These are phyloP conservation scores for Populus deltoides DNA, from an alignment of 345 rosid genomes.

Conservation along the genomic window DNA sequence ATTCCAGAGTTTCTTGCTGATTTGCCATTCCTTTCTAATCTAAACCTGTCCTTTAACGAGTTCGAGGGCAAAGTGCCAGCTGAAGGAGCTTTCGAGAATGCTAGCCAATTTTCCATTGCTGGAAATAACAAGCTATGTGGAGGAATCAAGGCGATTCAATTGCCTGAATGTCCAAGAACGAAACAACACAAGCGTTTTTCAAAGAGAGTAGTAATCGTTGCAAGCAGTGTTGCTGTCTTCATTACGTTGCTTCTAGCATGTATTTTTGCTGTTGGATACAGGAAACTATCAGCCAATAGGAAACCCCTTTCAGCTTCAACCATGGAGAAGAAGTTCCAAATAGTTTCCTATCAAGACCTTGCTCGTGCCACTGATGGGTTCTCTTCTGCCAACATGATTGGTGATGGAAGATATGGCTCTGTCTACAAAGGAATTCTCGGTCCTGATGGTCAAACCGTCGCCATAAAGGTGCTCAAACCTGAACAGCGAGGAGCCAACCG, in stretches of 20 bases:
- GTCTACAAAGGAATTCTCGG: conserved; percentile 11
- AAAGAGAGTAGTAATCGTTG: too few relatives aligned
- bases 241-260: not conserved
- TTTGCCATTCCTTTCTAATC: not conserved
- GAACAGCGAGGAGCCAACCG: conserved; percentile 6
- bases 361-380: conserved; percentile 3
- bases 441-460: not conserved
- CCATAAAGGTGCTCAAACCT: conserved; percentile 19
- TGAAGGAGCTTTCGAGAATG: too few relatives aligned
- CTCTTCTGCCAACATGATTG: conserved; percentile 7
- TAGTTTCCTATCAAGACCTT: conserved; percentile 14
- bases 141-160: not conserved
- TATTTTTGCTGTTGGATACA: too few relatives aligned
- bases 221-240: too few relatives aligned
- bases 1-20: not conserved
- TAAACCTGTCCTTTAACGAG: conserved; percentile 8
- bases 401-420: conserved; percentile 13
- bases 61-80: not conserved
- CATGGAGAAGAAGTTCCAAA: not conserved
- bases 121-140: not conserved
- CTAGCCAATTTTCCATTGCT: not conserved
- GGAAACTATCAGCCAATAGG: too few relatives aligned
- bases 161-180: not conserved
- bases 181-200: not conserved
- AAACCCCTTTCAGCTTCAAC: too few relatives aligned